Percentiles rank a stretch among this genome's conserved stretches.
Evolutionary conservation across 495 filamentous ascomycete genomes (phyloP).

Genomic region (Penicillium ucsense): DNA sequence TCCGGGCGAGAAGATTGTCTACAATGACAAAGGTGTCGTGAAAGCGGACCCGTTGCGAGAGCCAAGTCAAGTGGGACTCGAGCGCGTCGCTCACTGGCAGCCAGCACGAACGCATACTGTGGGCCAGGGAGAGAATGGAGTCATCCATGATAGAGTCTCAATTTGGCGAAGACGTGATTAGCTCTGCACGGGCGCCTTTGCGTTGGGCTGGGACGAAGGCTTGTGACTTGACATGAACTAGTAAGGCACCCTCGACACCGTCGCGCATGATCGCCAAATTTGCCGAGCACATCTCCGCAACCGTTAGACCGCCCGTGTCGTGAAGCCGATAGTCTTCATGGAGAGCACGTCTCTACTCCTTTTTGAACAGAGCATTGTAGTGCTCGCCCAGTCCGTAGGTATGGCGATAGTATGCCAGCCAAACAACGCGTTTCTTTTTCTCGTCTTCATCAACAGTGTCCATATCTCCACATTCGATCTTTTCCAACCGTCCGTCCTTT

Average conservation of each 20-base stretch:
- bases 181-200: conserved; percentile 1
- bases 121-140: conserved; percentile 24
- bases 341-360: conserved; percentile 1
- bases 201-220: neutral
- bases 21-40: conserved; percentile 46
- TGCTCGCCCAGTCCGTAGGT: conserved; percentile 90
- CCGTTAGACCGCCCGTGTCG: too few species aligned
- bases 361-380: conserved; percentile 70
- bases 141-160: conserved; percentile 27
- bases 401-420: conserved; percentile 93
- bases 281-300: too few species aligned
- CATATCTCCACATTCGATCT: conserved; percentile 46
- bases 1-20: conserved; percentile 55
- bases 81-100: conserved; percentile 53
- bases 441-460: conserved; percentile 38
- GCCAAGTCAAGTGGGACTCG: conserved; percentile 37
- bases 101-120: conserved; percentile 58
- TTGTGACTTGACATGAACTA: too few species aligned
- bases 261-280: too few species aligned
- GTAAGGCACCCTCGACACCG: too few species aligned
- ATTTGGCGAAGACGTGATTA: conserved; percentile 28
- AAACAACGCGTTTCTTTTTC: conserved; percentile 44
- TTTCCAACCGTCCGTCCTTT: conserved; percentile 66
- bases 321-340: neutral
- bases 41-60: conserved; percentile 32